phyloP scores from a whole-genome alignment of 1,284 basidiomycete genomes.

The Ganoderma lingzhi region DNA sequence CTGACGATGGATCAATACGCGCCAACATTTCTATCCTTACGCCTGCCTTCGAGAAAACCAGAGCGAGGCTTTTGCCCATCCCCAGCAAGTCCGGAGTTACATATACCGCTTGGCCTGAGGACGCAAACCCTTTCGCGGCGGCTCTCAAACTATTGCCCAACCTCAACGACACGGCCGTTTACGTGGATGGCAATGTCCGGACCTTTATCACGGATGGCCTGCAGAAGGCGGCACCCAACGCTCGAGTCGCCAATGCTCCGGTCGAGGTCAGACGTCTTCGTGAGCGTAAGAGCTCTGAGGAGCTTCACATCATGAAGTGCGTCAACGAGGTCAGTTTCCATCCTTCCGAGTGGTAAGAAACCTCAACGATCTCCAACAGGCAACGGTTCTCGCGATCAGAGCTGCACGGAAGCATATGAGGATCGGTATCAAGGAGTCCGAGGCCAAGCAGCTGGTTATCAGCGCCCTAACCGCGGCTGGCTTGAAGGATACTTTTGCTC shows the following conservation, averaged over 20 bases:
- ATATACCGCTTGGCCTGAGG: constrained; percentile 81
- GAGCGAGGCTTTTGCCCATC: constrained; percentile 69
- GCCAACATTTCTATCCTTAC: constrained; percentile 70
- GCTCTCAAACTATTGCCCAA: constrained; percentile 55
- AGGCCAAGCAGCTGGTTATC: constrained; percentile 64
- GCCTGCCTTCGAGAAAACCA: constrained; percentile 78
- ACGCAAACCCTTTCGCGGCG: constrained; percentile 70
- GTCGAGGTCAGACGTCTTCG: constrained; percentile 65
- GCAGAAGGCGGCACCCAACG: constrained; percentile 52
- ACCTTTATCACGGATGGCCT: constrained; percentile 70
- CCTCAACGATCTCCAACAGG: constrained; percentile 49
- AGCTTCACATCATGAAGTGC: constrained; percentile 78
- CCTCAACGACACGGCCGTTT: constrained; percentile 50
- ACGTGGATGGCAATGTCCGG: constrained; percentile 68
- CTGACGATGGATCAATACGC: constrained; percentile 41
- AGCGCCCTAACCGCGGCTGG: constrained; percentile 66
- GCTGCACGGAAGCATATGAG: constrained; percentile 67
- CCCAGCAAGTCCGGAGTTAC: constrained; percentile 52
- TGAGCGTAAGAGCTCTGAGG: constrained; percentile 77
- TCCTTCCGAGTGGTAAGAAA: not conserved
- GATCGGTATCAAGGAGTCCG: constrained; percentile 81
- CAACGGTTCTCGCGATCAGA: constrained; percentile 78
- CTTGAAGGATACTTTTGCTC: constrained; percentile 61
- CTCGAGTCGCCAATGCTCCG: constrained; percentile 56
- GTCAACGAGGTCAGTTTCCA: constrained; percentile 72